Conservation (phyloP, 768 basidiomycete species). For the Agaricus subrufescens region DNA sequence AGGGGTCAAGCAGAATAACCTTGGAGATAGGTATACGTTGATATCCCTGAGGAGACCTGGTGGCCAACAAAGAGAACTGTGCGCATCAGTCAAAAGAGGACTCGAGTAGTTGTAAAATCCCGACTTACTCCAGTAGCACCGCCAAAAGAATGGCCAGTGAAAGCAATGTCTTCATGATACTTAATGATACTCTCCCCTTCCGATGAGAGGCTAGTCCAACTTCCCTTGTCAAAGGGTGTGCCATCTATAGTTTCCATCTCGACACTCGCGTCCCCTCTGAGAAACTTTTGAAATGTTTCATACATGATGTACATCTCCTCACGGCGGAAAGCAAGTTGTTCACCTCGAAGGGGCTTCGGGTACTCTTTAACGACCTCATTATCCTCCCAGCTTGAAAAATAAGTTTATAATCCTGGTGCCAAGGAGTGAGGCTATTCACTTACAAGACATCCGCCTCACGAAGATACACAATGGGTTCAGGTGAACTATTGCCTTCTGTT, state of each 20-base stretch:
- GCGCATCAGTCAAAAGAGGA: constrained; percentile 1
- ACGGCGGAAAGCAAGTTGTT: constrained; percentile 68
- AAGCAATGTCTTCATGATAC: constrained; percentile 28
- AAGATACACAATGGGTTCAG: constrained; percentile 43
- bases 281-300: constrained; percentile 51
- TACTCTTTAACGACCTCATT: constrained; percentile 17
- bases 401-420: background rate
- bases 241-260: constrained; percentile 35
- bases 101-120: background rate
- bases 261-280: constrained; percentile 27
- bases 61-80: constrained; percentile 57
- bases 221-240: constrained; percentile 28
- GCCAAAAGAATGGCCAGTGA: constrained; percentile 45
- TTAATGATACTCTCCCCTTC: constrained; percentile 23
- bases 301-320: constrained; percentile 67
- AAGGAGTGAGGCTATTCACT: constrained; percentile 14
- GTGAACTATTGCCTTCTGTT: constrained; percentile 20
- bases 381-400: constrained; percentile 23
- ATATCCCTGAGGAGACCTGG: constrained; percentile 35
- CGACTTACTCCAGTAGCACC: constrained; percentile 40
- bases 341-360: constrained; percentile 49
- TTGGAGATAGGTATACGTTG: constrained; percentile 47
- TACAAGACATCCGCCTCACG: constrained; percentile 53
- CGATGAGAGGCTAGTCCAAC: constrained; percentile 30
- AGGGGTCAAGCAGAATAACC: constrained; percentile 73